Conservation (phyloP, 768 basidiomycete genomes). For the Auricularia cornea region DNA sequence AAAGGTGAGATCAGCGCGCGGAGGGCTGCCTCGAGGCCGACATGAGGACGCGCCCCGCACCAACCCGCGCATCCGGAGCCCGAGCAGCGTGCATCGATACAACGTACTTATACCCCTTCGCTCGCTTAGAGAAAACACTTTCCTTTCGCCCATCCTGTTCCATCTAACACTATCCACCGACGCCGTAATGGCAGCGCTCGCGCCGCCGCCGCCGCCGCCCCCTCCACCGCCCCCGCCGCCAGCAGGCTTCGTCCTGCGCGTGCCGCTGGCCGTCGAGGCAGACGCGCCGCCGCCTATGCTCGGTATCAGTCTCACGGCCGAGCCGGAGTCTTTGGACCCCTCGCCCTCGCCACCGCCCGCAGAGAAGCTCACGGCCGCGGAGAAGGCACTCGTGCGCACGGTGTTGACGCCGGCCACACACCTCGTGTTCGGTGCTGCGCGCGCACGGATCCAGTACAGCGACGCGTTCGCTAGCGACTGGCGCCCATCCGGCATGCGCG, state of each 20-base stretch:
- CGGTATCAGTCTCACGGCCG: too few species aligned
- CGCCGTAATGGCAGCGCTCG: neutral
- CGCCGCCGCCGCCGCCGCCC: neutral
- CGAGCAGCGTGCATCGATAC: neutral
- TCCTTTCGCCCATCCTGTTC: neutral
- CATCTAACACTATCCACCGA: neutral
- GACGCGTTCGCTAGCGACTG: neutral
- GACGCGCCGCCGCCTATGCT: too few species aligned
- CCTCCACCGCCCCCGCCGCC: constrained; percentile 3
- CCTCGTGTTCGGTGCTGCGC: neutral
- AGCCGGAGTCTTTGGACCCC: neutral
- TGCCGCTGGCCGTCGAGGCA: neutral
- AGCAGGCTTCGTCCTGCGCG: neutral
- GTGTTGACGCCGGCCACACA: neutral
- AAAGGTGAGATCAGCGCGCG: neutral
- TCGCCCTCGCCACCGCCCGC: neutral
- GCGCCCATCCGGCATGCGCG: neutral
- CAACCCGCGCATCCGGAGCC: too few species aligned
- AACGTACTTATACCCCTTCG: neutral
- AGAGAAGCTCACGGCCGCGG: neutral
- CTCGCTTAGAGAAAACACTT: neutral
- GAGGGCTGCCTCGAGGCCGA: neutral
- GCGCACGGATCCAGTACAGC: neutral
- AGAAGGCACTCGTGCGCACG: neutral
- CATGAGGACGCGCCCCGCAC: neutral